A percentile compares a stretch with the other conserved stretches of the same genome.
phyloP scores from a whole-genome alignment of 495 filamentous ascomycete species.

The Aspergillus saccharolyticus region DNA sequence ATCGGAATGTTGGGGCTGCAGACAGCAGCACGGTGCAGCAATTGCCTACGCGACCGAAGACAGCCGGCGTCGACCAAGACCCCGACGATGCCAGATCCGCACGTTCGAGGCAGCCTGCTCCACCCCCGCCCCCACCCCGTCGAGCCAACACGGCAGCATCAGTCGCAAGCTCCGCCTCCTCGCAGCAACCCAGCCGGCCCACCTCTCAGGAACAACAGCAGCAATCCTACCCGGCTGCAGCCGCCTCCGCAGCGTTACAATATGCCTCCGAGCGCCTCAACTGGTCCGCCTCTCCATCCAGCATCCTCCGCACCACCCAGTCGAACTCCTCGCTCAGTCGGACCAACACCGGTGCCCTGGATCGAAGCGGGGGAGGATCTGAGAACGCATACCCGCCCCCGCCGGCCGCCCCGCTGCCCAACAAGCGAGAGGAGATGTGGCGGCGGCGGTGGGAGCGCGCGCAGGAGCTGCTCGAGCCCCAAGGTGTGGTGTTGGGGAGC shows the following conservation, averaged over 20 bases:
- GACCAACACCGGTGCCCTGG: constrained; percentile 11
- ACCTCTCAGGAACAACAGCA: constrained; percentile 13
- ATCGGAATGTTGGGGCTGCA: constrained; percentile 13
- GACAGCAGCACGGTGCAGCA: background rate
- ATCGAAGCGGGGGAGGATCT: background rate
- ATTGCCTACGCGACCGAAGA: constrained; percentile 2
- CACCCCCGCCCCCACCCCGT: constrained; percentile 33
- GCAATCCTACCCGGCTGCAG: constrained; percentile 29
- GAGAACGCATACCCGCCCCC: background rate
- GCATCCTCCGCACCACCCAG: constrained; percentile 20
- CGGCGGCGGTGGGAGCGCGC: constrained; percentile 70
- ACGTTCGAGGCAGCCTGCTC: constrained; percentile 25
- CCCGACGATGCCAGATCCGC: constrained; percentile 4
- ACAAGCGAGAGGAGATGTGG: constrained; percentile 85
- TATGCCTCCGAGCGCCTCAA: constrained; percentile 34
- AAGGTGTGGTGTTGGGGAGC: constrained; percentile 70
- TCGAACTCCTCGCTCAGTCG: constrained; percentile 26
- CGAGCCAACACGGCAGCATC: constrained; percentile 30
- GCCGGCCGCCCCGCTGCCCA: constrained; percentile 37
- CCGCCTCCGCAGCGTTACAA: constrained; percentile 28
- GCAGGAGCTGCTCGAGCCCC: constrained; percentile 57
- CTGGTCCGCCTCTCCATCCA: constrained; percentile 18
- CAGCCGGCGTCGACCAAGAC: background rate
- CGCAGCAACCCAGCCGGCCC: constrained; percentile 14
- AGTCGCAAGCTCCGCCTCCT: constrained; percentile 4